Conservation (phyloP, 331 rosid species). For the Stylosanthes scabra region DNA sequence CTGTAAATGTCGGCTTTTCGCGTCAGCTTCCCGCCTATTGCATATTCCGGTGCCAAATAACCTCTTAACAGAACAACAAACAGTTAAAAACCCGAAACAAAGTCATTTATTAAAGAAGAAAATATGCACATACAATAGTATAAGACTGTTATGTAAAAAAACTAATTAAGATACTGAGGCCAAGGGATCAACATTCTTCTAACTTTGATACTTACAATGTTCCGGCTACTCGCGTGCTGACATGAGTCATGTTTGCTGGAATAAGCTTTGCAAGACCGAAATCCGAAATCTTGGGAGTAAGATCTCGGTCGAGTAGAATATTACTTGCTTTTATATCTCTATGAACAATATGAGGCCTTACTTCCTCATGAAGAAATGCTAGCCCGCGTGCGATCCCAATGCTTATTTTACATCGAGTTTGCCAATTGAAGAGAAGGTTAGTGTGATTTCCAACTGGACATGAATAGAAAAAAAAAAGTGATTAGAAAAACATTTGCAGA, state of each 20-base stretch:
- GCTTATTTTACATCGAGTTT: conserved; percentile 60
- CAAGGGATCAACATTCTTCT: conserved; percentile 4
- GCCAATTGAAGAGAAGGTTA: conserved; percentile 68
- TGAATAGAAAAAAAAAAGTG: conserved; percentile 36
- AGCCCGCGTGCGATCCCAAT: conserved; percentile 86
- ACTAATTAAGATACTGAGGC: not conserved
- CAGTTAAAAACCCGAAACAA: conserved; percentile 30
- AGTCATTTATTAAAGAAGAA: not conserved
- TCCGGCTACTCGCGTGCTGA: conserved; percentile 99
- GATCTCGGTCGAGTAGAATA: conserved; percentile 80
- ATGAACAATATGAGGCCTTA: conserved; percentile 82
- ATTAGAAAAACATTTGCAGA: too few species aligned
- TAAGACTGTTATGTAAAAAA: conserved; percentile 18
- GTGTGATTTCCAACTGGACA: conserved; percentile 67
- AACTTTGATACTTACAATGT: conserved; percentile 74
- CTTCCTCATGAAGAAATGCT: conserved; percentile 91
- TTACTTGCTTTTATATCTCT: conserved; percentile 99
- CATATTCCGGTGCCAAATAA: conserved; percentile 96
- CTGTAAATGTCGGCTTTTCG: conserved; percentile 90
- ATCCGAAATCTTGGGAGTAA: conserved; percentile 88
- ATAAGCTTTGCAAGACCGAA: conserved; percentile 97
- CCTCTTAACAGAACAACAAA: conserved; percentile 63
- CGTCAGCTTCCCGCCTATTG: conserved; percentile 85
- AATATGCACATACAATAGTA: not conserved
- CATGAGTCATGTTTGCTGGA: conserved; percentile 83